A percentile compares a stretch with the other conserved stretches of the same genome.
These are phyloP conservation scores for Lichtheimia ramosa DNA, from an alignment of 371 early-diverging fungal species.

Conservation along the genomic window DNA sequence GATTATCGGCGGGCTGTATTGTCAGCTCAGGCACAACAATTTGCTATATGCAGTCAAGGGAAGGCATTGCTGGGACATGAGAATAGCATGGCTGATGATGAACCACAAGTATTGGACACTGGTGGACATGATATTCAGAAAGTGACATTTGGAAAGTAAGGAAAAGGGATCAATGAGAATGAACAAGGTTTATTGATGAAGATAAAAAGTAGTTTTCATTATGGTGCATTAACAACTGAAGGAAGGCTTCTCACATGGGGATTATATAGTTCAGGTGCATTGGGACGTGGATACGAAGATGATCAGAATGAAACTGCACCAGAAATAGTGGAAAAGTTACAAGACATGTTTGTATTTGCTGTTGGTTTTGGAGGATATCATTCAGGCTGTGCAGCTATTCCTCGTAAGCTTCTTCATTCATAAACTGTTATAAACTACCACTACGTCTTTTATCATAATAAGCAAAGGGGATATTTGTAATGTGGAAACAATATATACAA, in stretches of 20 bases:
- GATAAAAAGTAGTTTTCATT: constrained; percentile 28
- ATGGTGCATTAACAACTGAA: constrained; percentile 34
- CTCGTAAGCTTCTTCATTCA: not conserved
- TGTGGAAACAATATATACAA: no score
- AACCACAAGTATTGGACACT: constrained; percentile 3
- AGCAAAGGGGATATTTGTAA: no score
- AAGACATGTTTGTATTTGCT: constrained; percentile 14
- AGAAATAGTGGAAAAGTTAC: constrained; percentile 6
- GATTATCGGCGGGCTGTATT: not conserved
- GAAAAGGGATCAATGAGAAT: no score
- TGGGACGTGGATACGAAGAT: constrained; percentile 25
- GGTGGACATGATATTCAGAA: constrained; percentile 13
- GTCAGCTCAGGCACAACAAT: constrained; percentile 6
- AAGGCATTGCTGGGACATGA: constrained; percentile 12
- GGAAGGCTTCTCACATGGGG: constrained; percentile 42
- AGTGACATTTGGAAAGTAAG: constrained; percentile 24
- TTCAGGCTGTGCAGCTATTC: constrained; percentile 17
- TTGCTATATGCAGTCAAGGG: constrained; percentile 8
- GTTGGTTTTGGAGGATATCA: constrained; percentile 17
- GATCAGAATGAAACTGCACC: not conserved
- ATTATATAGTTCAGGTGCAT: constrained; percentile 27
- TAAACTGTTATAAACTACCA: not conserved
- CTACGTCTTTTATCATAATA: no score
- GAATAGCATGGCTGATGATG: not conserved
- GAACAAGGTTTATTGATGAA: no score